These are phyloP conservation scores for Pseudocercospora vitis DNA, from an alignment of 2,329 filamentous ascomycete species.

Conservation along the genomic window DNA sequence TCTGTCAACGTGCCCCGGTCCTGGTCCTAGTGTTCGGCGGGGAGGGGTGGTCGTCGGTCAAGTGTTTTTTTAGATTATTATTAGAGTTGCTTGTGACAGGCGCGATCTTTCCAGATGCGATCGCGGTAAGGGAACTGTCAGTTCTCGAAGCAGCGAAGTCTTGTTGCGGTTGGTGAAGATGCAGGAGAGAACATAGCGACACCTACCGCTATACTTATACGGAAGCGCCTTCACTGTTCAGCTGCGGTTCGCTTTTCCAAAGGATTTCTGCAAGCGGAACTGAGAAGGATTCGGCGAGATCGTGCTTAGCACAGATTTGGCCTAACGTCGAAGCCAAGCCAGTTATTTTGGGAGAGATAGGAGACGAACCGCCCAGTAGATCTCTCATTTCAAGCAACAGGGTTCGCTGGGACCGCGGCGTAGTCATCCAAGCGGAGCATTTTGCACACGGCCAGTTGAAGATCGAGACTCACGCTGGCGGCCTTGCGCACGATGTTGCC, in stretches of 20 bases:
- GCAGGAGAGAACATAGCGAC: not conserved
- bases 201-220: not conserved
- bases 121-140: too few relatives aligned
- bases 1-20: too few relatives aligned
- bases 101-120: not conserved
- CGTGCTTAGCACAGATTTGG: not conserved
- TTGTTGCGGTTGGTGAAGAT: too few relatives aligned
- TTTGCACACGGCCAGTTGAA: not conserved
- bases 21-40: constrained; percentile 1
- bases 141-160: too few relatives aligned
- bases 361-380: constrained; percentile 8
- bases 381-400: constrained; percentile 5
- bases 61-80: not conserved
- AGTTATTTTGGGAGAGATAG: constrained; percentile 5
- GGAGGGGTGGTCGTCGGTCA: constrained; percentile 4
- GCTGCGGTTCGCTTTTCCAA: constrained; percentile 4
- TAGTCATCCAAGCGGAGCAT: constrained; percentile 2
- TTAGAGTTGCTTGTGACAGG: constrained; percentile 5
- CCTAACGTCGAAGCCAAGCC: not conserved
- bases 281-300: not conserved
- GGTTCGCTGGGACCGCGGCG: constrained; percentile 4
- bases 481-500: not conserved
- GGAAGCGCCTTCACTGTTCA: not conserved
- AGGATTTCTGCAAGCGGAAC: not conserved
- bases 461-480: constrained; percentile 5